Evolutionary conservation across 345 rosid genomes (phyloP).

Genomic region (Hibiscus mutabilis): DNA sequence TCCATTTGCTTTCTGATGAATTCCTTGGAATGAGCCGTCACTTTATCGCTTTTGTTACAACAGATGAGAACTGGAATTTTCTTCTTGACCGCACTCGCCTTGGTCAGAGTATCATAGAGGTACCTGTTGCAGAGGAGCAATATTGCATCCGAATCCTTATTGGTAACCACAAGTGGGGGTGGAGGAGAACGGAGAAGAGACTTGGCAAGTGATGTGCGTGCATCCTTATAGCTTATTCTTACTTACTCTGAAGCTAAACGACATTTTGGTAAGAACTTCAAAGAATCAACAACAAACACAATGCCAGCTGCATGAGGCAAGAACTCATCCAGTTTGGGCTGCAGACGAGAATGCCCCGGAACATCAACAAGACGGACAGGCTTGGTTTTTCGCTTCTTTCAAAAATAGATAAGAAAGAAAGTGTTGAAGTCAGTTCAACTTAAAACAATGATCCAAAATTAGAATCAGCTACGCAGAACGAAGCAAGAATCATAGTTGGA

Average conservation of each 20-base stretch:
- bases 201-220: neutral
- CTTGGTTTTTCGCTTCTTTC: too few relatives aligned
- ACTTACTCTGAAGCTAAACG: conserved; percentile 76
- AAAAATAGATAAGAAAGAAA: too few relatives aligned
- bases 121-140: conserved; percentile 40
- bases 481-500: neutral
- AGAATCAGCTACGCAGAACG: too few relatives aligned
- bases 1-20: conserved; percentile 84
- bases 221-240: conserved; percentile 17
- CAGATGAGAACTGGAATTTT: conserved; percentile 70
- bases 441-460: too few relatives aligned
- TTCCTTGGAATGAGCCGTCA: conserved; percentile 88
- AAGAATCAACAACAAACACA: conserved; percentile 35
- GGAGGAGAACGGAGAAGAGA: neutral
- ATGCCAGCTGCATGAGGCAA: too few relatives aligned
- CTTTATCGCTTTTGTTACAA: conserved; percentile 90
- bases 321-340: too few relatives aligned
- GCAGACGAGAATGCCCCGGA: too few relatives aligned
- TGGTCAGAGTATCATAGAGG: conserved; percentile 79
- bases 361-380: too few relatives aligned
- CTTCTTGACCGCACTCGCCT: conserved; percentile 59
- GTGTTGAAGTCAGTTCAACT: too few relatives aligned
- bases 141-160: conserved; percentile 4
- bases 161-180: neutral
- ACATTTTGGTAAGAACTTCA: conserved; percentile 80